Conservation (phyloP, 2,329 filamentous ascomycete genomes). For the Paracoccidioides lutzii region DNA sequence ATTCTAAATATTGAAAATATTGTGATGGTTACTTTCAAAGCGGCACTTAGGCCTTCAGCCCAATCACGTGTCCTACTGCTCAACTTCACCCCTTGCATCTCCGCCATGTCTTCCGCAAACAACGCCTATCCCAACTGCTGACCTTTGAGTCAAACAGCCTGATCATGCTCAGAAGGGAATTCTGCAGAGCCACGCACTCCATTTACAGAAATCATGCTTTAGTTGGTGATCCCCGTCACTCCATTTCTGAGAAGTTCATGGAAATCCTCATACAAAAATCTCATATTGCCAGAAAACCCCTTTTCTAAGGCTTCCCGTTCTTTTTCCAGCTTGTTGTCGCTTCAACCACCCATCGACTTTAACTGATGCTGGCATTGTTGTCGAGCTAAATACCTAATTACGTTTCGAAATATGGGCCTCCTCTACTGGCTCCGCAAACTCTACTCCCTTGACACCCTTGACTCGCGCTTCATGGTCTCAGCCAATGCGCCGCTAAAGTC, state of each 20-base stretch:
- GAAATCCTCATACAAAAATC: neutral
- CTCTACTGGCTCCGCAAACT: conserved; percentile 40
- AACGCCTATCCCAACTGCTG: neutral
- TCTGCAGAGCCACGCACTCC: neutral
- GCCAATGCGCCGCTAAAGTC: conserved; percentile 54
- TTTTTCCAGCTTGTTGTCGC: neutral
- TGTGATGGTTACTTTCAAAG: too few relatives aligned
- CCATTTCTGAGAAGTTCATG: neutral
- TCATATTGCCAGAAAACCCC: neutral
- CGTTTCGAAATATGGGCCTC: conserved; percentile 28
- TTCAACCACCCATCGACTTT: neutral
- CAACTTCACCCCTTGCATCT: neutral
- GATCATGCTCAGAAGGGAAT: neutral
- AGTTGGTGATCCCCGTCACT: neutral
- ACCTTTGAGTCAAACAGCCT: neutral
- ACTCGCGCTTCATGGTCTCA: conserved; percentile 59
- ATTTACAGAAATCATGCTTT: neutral
- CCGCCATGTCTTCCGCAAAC: neutral
- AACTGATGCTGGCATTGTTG: neutral
- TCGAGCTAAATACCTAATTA: neutral
- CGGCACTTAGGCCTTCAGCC: too few relatives aligned
- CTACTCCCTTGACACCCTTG: conserved; percentile 55
- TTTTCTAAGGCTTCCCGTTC: neutral
- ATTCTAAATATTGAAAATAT: too few relatives aligned
- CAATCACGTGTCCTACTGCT: neutral